Base-by-base conservation (phyloP, 164 flowering plant species). In the Liriodendron chinense region DNA sequence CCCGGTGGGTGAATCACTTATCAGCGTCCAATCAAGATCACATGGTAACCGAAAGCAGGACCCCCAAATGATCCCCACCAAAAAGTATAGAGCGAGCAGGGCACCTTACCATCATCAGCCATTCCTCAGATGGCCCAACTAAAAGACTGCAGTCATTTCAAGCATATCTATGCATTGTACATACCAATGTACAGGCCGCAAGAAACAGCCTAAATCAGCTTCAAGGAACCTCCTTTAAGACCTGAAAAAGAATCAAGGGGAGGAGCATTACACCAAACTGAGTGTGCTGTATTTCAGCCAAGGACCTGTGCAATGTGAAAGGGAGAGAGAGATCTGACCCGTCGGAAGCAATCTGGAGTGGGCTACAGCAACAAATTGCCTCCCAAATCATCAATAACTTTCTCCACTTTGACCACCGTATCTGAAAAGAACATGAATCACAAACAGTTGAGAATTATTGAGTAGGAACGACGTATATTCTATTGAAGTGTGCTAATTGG, bases 371-470 rank as follows among this genome's bases (percentile, higher is more conserved):
- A 2, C 71, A 82, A 71, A 75, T 82, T 86, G 47, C 78, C 85
- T 68, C 90, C 94, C 70, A 90, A 22, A 78, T 90, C 91, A 48
- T 6, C 57, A 70, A 92, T 86, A 65, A 87, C 90, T 75, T 81
- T 79, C 83, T 90, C 91, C 34, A 92, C 89, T 65, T 87, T 87
- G 18, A 47, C 59, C 83, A 92, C 25, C 88, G 86, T 85, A 59
- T 87, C 97, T 92, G 90, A 53, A 13, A 56, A 47, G 12, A n/a
- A 68, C 24, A 56, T 21, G 62, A 66, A 16, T 16, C 13, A 13
- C 9, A 3, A 16, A 53, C 18, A 12, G 18, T 13, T 53, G 16
- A 53, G 59, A 53, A 53, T 3, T 16, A 12, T 12, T 12, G 10
- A 16, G 18, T 0, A 13, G 59, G 59, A 53, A 53, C 5, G 43